A percentile compares a stretch with the other conserved stretches of the same genome.
Evolutionary conservation across 495 filamentous ascomycete species (phyloP).

Genomic region (Staphylotrichum longicolle): DNA sequence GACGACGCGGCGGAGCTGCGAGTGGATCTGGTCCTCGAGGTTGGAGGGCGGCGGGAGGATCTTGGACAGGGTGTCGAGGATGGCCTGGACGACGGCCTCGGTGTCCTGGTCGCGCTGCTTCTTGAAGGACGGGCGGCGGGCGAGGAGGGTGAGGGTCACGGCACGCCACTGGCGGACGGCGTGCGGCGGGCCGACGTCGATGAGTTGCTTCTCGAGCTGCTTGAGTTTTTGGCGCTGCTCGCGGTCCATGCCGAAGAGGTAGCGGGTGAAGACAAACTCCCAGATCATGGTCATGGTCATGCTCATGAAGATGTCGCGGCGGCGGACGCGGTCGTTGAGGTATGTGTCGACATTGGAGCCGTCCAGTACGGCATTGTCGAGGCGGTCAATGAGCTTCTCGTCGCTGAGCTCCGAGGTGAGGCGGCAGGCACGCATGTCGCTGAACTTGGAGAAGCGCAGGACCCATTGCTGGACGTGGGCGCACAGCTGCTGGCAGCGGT

Average conservation of each 20-base stretch:
- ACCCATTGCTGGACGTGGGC: conserved; percentile 96
- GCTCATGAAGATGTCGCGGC: conserved; percentile 93
- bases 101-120: conserved; percentile 78
- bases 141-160: conserved; percentile 83
- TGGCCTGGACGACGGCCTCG: conserved; percentile 82
- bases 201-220: conserved; percentile 82
- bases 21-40: conserved; percentile 67
- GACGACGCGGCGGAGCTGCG: conserved; percentile 79
- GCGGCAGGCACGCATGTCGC: conserved; percentile 80
- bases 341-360: conserved; percentile 85
- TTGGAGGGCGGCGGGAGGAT: conserved; percentile 80
- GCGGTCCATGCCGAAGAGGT: conserved; percentile 96
- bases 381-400: conserved; percentile 83
- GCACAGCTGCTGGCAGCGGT: conserved; percentile 89
- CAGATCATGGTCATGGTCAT: conserved; percentile 97
- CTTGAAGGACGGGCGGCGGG: conserved; percentile 69
- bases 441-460: conserved; percentile 92
- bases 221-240: conserved; percentile 97
- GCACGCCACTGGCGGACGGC: conserved; percentile 96
- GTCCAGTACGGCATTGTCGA: conserved; percentile 91
- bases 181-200: conserved; percentile 74
- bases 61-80: conserved; percentile 71
- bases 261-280: conserved; percentile 96
- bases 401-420: conserved; percentile 76
- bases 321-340: conserved; percentile 77